Conservation (phyloP, 768 basidiomycete species). For the Phaffia tasmanica region DNA sequence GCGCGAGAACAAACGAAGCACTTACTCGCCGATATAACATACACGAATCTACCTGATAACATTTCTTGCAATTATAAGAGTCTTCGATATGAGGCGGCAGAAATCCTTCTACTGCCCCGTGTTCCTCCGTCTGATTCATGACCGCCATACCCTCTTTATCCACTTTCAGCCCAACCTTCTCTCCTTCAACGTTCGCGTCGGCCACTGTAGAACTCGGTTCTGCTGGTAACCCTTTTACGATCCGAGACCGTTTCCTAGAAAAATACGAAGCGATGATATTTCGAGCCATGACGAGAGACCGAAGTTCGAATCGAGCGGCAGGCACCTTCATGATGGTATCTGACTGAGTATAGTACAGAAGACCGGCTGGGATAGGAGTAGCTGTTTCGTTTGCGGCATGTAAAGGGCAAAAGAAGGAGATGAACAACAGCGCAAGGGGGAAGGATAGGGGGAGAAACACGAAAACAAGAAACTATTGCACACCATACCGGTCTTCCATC, state of each 20-base stretch:
- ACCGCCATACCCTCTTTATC: neutral
- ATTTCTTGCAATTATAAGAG: constrained; percentile 61
- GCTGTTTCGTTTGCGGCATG: constrained; percentile 39
- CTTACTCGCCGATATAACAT: constrained; percentile 83
- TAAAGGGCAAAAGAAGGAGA: neutral
- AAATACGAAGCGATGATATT: constrained; percentile 77
- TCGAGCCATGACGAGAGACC: constrained; percentile 64
- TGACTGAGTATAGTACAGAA: constrained; percentile 88
- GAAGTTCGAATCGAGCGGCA: constrained; percentile 65
- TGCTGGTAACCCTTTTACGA: neutral
- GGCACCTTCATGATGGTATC: constrained; percentile 78
- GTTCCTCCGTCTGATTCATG: constrained; percentile 1
- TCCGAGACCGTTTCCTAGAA: constrained; percentile 27
- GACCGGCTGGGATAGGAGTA: constrained; percentile 61
- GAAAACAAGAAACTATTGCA: constrained; percentile 13
- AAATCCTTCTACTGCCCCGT: constrained; percentile 43
- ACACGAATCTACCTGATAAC: constrained; percentile 73
- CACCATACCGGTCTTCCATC: constrained; percentile 72
- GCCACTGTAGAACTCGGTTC: neutral
- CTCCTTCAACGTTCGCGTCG: neutral
- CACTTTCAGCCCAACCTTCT: neutral
- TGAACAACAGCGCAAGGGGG: neutral
- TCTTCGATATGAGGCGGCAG: constrained; percentile 82
- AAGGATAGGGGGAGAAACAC: neutral
- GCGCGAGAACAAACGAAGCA: constrained; percentile 1